Conservation (phyloP, 2,329 filamentous ascomycete genomes). For the Arthroderma uncinatum region DNA sequence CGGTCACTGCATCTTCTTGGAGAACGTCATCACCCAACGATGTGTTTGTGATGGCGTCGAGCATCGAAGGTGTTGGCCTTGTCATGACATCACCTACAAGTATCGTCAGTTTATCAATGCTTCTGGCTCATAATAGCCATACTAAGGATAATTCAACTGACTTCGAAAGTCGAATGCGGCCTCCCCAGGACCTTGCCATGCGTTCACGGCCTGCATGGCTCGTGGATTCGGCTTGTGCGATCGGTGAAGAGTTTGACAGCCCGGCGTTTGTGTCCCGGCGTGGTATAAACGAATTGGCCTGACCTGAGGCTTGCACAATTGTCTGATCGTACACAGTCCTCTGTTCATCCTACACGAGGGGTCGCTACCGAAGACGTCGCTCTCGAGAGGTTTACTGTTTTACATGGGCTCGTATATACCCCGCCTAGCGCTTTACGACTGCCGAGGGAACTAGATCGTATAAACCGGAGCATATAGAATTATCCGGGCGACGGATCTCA, state of each 20-base stretch:
- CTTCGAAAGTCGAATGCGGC: constrained; percentile 15
- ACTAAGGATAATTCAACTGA: constrained; percentile 1
- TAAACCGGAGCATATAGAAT: too few species aligned
- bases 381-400: not conserved
- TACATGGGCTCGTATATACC: too few species aligned
- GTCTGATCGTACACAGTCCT: not conserved
- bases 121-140: not conserved
- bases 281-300: not conserved
- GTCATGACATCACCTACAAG: constrained; percentile 57
- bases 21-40: constrained; percentile 78
- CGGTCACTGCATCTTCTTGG: constrained; percentile 67
- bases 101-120: not conserved
- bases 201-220: constrained; percentile 1
- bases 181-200: constrained; percentile 9
- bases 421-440: too few species aligned
- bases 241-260: not conserved
- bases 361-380: not conserved
- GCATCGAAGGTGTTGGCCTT: constrained; percentile 69
- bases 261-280: not conserved
- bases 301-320: not conserved
- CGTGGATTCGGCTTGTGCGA: not conserved
- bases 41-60: constrained; percentile 61
- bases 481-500: not conserved
- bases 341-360: not conserved
- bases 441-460: not conserved